Percentiles rank a stretch among this genome's conserved stretches.
Conservation (phyloP, 1,284 basidiomycete species). For the Neolentinus lepideus region DNA sequence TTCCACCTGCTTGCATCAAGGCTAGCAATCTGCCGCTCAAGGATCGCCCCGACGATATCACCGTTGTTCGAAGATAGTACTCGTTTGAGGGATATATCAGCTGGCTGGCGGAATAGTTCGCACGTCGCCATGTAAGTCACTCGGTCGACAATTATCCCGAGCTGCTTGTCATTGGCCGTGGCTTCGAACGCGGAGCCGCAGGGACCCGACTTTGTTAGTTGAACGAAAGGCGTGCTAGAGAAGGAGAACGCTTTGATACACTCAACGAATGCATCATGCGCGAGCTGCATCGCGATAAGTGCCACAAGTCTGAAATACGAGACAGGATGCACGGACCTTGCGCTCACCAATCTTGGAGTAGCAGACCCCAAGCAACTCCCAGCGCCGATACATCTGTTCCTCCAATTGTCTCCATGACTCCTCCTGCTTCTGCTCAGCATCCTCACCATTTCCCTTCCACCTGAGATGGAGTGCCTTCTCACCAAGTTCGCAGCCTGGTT, state of each 20-base stretch:
- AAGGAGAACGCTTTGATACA: slow-evolving; percentile 51
- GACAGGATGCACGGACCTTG: slow-evolving; percentile 35
- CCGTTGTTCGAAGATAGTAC: slow-evolving; percentile 9
- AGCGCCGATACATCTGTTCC: slow-evolving; percentile 60
- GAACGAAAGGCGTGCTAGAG: slow-evolving; percentile 25
- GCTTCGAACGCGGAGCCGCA: slow-evolving; percentile 28
- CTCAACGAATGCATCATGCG: slow-evolving; percentile 49
- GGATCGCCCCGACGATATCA: slow-evolving; percentile 38
- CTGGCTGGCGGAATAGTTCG: slow-evolving; percentile 48
- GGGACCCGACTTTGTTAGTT: slow-evolving; percentile 22
- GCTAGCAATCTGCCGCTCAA: slow-evolving; percentile 53
- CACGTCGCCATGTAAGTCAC: slow-evolving; percentile 57
- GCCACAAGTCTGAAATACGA: neutral
- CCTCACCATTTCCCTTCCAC: slow-evolving; percentile 11
- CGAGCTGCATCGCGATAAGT: slow-evolving; percentile 32
- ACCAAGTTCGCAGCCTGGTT: slow-evolving; percentile 50
- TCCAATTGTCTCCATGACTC: slow-evolving; percentile 54
- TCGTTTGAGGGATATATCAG: slow-evolving; percentile 36
- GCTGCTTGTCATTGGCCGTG: slow-evolving; percentile 38
- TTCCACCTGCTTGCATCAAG: slow-evolving; percentile 51
- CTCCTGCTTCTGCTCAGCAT: slow-evolving; percentile 25
- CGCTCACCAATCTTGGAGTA: slow-evolving; percentile 67
- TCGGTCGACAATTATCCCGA: slow-evolving; percentile 53
- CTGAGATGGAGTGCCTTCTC: slow-evolving; percentile 32
- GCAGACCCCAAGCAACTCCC: slow-evolving; percentile 76